Evolutionary conservation across 805 yeast species (phyloP).

Genomic region (Yamadazyma akitaensis): DNA sequence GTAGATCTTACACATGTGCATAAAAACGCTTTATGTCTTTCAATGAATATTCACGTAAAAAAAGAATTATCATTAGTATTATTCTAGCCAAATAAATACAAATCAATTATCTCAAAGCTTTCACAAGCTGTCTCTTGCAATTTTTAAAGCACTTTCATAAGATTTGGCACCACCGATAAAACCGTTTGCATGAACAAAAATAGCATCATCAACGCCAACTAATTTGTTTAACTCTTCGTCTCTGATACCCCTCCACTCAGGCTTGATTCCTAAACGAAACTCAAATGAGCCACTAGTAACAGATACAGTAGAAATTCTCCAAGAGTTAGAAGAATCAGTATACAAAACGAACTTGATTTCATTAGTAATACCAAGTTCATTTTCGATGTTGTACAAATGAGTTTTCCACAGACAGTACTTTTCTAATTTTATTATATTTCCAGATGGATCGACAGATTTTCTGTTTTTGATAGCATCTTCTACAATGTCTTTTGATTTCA

Average conservation of each 20-base stretch:
- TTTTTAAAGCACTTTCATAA: slow-evolving; percentile 67
- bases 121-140: slow-evolving; percentile 48
- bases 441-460: slow-evolving; percentile 58
- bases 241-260: slow-evolving; percentile 91
- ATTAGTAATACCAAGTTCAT: slow-evolving; percentile 51
- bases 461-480: slow-evolving; percentile 65
- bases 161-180: slow-evolving; percentile 94
- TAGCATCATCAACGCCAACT: slow-evolving; percentile 82
- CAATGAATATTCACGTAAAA: too few species aligned
- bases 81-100: not conserved
- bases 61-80: slow-evolving; percentile 9
- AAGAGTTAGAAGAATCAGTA: slow-evolving; percentile 63
- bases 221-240: slow-evolving; percentile 74
- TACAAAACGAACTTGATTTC: slow-evolving; percentile 71
- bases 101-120: not conserved
- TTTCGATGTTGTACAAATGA: slow-evolving; percentile 75
- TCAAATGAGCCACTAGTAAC: slow-evolving; percentile 73
- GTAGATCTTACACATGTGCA: not conserved
- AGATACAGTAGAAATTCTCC: slow-evolving; percentile 95
- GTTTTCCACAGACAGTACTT: slow-evolving; percentile 94
- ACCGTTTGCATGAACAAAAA: slow-evolving; percentile 94
- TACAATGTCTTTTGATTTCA: slow-evolving; percentile 83
- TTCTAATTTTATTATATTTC: slow-evolving; percentile 71
- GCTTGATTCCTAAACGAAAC: slow-evolving; percentile 84
- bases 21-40: too few species aligned